Evolutionary conservation across 2,329 filamentous ascomycete species (phyloP), one percentile per base, ranked within the genome.

Genomic region (Cercospora brassicicola): DNA sequence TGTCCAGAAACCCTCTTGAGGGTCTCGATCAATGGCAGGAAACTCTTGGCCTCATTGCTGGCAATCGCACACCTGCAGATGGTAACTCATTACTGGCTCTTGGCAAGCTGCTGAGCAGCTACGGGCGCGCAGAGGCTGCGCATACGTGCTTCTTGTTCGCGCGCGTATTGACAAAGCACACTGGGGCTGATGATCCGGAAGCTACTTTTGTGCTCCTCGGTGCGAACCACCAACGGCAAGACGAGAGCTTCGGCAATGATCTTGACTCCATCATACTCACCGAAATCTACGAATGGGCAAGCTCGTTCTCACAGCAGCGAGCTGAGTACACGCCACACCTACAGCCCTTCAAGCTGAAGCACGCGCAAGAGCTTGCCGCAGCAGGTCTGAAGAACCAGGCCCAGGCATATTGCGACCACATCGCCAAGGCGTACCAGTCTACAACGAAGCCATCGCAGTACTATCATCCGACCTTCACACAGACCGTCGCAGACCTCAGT

Each of bases 141-240:
- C 95, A 98, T 72, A 90, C 95, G 57, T 99, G 96, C 83, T 97
- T 91, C 82, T 84, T 99, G 18, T 96, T 99, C 78, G 92, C 93
- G 11, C 87, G 91, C 55, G 85, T 84, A 26, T 82, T 87, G 20
- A 86, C 90, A 0, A 83, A 93, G 8, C 91, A 97, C 76, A 90
- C 91, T 59, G 95, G 94, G 3, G 83, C 91, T 7, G 94, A 98
- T 77, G 94, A 99, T 74, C 85, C 89, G 0, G 88, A 88, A 56
- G 86, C 90, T 2, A 89, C 90, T 74, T 90, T 98, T 73, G 91
- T 95, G 5, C 86, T 98, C 7, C 84, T 99, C 23, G 94, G 95
- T 15, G 90, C 90, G 13, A 92, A 98, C 77, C 93, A 96, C 79
- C 85, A 87, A 67, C 23, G 53, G 28, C 62, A 26, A 30, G 87